A percentile compares a stretch with the other conserved stretches of the same genome.
These are phyloP conservation scores for Plasmodium yoelii DNA, from an alignment of 169 alveolate genomes.

Conservation along the genomic window DNA sequence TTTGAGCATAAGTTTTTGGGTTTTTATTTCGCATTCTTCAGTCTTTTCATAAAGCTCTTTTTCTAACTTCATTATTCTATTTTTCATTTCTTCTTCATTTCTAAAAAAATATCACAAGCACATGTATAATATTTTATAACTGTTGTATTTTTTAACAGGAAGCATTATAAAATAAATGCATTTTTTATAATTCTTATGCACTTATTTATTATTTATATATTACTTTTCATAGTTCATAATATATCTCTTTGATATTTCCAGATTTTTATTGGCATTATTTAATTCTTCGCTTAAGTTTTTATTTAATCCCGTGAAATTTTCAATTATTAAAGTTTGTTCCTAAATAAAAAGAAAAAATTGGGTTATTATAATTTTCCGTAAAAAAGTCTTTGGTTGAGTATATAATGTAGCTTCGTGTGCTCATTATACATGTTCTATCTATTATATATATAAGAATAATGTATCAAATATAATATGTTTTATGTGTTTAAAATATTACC, in stretches of 20 bases:
- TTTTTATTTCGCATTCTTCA: slow-evolving; percentile 77
- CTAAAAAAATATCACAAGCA: slow-evolving; percentile 21
- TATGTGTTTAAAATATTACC: slow-evolving; percentile 48
- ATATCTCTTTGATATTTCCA: slow-evolving; percentile 75
- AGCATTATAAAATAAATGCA: slow-evolving; percentile 7
- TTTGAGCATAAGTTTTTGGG: slow-evolving; percentile 69
- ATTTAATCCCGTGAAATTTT: slow-evolving; percentile 71
- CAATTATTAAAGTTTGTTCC: slow-evolving; percentile 77
- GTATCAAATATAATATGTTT: slow-evolving; percentile 4
- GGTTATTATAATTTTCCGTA: slow-evolving; percentile 17
- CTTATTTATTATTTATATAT: slow-evolving; percentile 4
- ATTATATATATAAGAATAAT: slow-evolving; percentile 8
- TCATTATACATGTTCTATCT: slow-evolving; percentile 8
- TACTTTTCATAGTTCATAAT: slow-evolving; percentile 75
- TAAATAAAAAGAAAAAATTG: slow-evolving; percentile 24
- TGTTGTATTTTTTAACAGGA: neutral
- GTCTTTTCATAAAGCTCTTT: slow-evolving; percentile 66
- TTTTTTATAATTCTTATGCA: slow-evolving; percentile 19
- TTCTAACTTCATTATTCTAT: slow-evolving; percentile 73
- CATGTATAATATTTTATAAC: neutral
- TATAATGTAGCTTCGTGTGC: slow-evolving; percentile 13
- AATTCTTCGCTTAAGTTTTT: slow-evolving; percentile 70
- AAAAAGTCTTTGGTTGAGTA: neutral
- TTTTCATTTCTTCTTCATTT: slow-evolving; percentile 77
- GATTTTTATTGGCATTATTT: slow-evolving; percentile 73